Percentiles rank a stretch among this genome's conserved stretches.
Conservation (phyloP, 75 land plant genomes). For the Ceratopteris richardii region DNA sequence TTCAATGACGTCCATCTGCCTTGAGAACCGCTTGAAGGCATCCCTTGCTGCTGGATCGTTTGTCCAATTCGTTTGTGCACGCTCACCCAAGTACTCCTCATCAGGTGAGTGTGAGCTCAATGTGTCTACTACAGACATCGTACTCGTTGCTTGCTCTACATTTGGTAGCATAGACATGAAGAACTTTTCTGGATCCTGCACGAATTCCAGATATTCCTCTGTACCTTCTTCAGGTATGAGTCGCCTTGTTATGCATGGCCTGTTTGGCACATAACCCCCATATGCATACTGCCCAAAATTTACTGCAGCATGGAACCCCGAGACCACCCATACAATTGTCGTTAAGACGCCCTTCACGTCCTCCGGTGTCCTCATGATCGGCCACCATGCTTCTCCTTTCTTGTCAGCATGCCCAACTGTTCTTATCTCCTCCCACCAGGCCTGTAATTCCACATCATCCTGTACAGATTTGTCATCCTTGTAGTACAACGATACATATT, state of each 20-base stretch:
- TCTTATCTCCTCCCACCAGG: constrained; percentile 83
- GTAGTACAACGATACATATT: constrained; percentile 64
- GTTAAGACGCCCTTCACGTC: constrained; percentile 53
- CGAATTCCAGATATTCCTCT: constrained; percentile 45
- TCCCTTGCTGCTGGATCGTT: constrained; percentile 20
- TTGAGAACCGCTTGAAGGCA: constrained; percentile 25
- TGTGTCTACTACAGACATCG: constrained; percentile 70
- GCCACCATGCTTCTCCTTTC: constrained; percentile 84
- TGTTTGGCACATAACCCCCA: constrained; percentile 86
- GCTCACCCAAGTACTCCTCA: constrained; percentile 72
- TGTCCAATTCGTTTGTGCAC: constrained; percentile 28
- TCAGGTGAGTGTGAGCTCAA: constrained; percentile 72
- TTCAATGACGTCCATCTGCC: constrained; percentile 35
- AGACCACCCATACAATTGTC: constrained; percentile 72
- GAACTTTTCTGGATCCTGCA: constrained; percentile 40
- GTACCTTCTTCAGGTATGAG: constrained; percentile 50
- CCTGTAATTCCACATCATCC: constrained; percentile 66
- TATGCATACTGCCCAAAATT: constrained; percentile 95
- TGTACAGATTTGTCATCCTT: constrained; percentile 25
- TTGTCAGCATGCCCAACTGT: constrained; percentile 75
- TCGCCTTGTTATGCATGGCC: constrained; percentile 61
- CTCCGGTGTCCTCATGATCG: constrained; percentile 51
- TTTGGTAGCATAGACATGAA: constrained; percentile 56
- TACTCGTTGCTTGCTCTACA: constrained; percentile 31
- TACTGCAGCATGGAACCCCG: constrained; percentile 86